phyloP scores from a whole-genome alignment of 2,329 filamentous ascomycete species.

The Ceratocystis eucalypticola region DNA sequence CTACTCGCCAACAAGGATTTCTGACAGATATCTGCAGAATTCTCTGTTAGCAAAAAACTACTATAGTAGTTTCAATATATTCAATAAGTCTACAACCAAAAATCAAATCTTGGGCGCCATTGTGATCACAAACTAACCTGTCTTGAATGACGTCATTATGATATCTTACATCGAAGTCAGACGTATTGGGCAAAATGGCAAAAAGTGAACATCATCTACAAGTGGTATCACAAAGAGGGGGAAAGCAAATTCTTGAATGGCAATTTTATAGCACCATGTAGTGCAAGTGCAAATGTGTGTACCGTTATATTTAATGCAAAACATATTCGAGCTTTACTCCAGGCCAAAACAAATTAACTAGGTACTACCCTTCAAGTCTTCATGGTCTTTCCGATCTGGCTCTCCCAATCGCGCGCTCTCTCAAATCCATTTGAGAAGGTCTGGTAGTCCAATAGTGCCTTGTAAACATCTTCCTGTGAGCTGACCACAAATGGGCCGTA shows the following conservation, averaged over 20 bases:
- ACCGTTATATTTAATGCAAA: no score
- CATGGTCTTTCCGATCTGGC: slow-evolving; percentile 76
- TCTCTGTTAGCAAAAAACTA: not conserved
- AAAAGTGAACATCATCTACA: no score
- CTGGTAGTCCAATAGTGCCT: slow-evolving; percentile 66
- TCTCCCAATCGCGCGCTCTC: slow-evolving; percentile 63
- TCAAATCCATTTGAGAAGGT: slow-evolving; percentile 65
- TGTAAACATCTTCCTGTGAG: slow-evolving; percentile 56
- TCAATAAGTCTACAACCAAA: not conserved
- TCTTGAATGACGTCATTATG: not conserved
- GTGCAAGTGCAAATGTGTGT: no score
- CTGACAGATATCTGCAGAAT: not conserved
- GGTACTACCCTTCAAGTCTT: slow-evolving; percentile 18
- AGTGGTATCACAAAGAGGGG: no score
- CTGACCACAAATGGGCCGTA: slow-evolving; percentile 77
- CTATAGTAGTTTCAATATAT: not conserved
- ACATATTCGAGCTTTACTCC: no score
- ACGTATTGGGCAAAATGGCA: no score
- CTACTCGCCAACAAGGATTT: not conserved
- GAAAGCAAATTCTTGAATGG: no score
- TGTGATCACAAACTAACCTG: no score
- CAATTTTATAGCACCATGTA: no score
- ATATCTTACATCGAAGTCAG: not conserved
- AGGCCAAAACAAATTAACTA: no score
- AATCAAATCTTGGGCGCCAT: no score